Evolutionary conservation across 305 asterid genomes (phyloP).

Genomic region (Withania somnifera): DNA sequence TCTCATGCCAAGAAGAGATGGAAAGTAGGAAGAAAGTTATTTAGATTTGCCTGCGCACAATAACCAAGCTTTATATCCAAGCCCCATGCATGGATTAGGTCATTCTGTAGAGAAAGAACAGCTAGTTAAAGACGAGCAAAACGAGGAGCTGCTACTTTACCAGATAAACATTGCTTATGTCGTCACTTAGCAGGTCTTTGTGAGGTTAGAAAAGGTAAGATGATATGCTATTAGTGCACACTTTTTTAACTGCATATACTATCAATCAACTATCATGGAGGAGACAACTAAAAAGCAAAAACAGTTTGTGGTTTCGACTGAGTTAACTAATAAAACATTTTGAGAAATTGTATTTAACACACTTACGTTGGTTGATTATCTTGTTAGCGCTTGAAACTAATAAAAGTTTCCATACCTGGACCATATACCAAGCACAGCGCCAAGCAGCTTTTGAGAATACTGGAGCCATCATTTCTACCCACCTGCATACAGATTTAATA

Average conservation of each 20-base stretch:
- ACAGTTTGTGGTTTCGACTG: not conserved
- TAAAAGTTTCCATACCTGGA: slow-evolving; percentile 43
- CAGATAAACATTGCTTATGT: not conserved
- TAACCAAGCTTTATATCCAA: slow-evolving; percentile 85
- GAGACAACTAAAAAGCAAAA: not conserved
- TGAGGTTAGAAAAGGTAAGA: not conserved
- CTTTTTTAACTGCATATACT: not conserved
- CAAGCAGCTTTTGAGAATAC: slow-evolving; percentile 91
- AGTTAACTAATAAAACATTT: not conserved
- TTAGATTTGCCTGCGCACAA: slow-evolving; percentile 71
- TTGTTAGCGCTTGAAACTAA: not conserved
- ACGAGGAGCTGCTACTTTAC: not conserved
- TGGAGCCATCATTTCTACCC: slow-evolving; percentile 99
- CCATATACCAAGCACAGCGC: slow-evolving; percentile 89
- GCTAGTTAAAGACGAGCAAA: not conserved
- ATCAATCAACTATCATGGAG: not conserved
- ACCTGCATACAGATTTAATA: slow-evolving; percentile 30
- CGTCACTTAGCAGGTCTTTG: not conserved
- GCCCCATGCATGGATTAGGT: slow-evolving; percentile 98
- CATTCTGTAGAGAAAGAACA: slow-evolving; percentile 40
- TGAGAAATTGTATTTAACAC: not conserved
- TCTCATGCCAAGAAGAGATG: not conserved
- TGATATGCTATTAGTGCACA: not conserved
- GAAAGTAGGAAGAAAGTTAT: not conserved
- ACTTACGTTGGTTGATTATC: not conserved